Evolutionary conservation across 495 filamentous ascomycete species (phyloP), one percentile per base, ranked within the genome.

Genomic region (Daldinia decipiens): DNA sequence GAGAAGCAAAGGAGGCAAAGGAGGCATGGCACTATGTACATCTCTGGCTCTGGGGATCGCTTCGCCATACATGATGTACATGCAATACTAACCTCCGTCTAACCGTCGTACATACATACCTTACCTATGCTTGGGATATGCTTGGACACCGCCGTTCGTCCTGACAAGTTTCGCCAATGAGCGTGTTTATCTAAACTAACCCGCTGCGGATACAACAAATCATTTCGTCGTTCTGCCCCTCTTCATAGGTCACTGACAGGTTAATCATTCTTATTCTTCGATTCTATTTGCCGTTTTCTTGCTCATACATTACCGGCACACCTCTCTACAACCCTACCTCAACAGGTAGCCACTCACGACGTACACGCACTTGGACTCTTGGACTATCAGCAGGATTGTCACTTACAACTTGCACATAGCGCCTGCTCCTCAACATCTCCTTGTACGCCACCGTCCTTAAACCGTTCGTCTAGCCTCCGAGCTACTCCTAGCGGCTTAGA

Each of bases 1-100:
- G 32, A 51, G 26, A 29, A 31, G 11, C 24, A 53, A n/a, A n/a
- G n/a, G n/a, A n/a, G n/a, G n/a, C n/a, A n/a, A n/a, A 29, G 27
- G 26, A 29, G 50, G 4, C 21, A 53, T 26, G 50, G 40, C 45
- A 54, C 5, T 7, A 32, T 62, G 45, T 15, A 45, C 65, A 45
- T 34, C 38, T 60, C 67, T 54, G 66, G 66, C 38, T 60, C 67
- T 54, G 66, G 66, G 66, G 59, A 69, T 69, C 66, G 59, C 66
- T 63, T 69, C 66, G 66, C 66, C 59, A 58, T 63, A 52, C 32
- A 12, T 34, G 32, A 34, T 34, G 32, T 34, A 34, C 32, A 34
- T 34, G 13, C 12, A 36, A 36, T 36, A 36, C 50, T 53, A 53
- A 47, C 43, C 43, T 2, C 3, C 40, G 40, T 45, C 40, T 21